Evolutionary conservation across 2,329 filamentous ascomycete genomes (phyloP), one percentile per base, ranked within the genome.

Genomic region (Exophiala viscosa): DNA sequence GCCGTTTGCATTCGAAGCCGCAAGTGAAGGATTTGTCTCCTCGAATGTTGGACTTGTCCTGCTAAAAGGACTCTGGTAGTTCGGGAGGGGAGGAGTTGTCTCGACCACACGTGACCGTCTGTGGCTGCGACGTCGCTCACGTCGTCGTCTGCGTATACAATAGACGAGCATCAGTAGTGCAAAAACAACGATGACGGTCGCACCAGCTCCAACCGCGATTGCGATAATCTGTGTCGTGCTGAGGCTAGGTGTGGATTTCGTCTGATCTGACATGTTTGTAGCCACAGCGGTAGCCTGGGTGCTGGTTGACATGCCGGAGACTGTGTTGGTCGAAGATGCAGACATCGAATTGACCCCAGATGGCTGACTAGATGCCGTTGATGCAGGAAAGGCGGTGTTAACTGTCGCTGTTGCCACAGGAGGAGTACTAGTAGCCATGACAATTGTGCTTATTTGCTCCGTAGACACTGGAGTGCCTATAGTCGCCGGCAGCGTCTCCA

Each of bases 131-230:
- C 62, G 38, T 57, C 52, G 23, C 59, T 53, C 48, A 17, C 49
- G 53, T 9, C 52, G 51, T 32, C 57, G 58, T 51, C 58, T 65
- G 61, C 70, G 58, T 60, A 65, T 55, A 68, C 69, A 55, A 58
- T 69, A 66, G 59, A 67, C 58, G 42, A 69, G 61, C 41, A 71
- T 52, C 9, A 70, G 50, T 11, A 79, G 63, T 3, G 70, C 72
- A 23, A 81, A 61, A 5, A 74, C 77, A 14, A 85, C 60, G 3
- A 74, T 66, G 3, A 76, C 68, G 1, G 75, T 76, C 3, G 76
- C 78, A 3, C 75, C 73, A 9, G 76, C 71, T 5, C 81, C 84
- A 3, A 83, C 70, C 1, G 76, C 71, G 53, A 87, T 82, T 5
- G 83, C 84, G 14, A 75, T 76, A 42, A 85, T 74, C 56, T 83